A percentile compares a stretch with the other conserved stretches of the same genome.
Evolutionary conservation across 495 filamentous ascomycete genomes (phyloP).

Genomic region (Aspergillus incahuasiensis): DNA sequence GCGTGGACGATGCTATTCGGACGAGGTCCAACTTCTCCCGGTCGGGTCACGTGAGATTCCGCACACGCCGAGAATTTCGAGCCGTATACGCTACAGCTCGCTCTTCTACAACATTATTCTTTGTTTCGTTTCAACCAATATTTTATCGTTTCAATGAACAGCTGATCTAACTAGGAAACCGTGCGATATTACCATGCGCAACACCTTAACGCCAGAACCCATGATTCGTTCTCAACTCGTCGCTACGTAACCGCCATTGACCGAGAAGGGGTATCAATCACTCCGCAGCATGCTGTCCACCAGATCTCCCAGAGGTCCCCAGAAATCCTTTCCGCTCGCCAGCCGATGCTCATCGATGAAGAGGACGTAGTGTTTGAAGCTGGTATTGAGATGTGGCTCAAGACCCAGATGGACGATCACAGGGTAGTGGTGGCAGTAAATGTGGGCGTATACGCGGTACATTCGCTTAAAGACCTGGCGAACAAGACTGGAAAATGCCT

Average conservation of each 20-base stretch:
- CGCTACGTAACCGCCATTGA: background rate
- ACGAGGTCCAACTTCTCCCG: constrained; percentile 40
- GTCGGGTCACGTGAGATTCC: constrained; percentile 35
- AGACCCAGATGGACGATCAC: constrained; percentile 92
- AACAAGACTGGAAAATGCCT: constrained; percentile 78
- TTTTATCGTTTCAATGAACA: background rate
- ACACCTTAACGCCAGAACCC: constrained; percentile 26
- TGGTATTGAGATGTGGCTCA: constrained; percentile 96
- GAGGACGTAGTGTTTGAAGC: constrained; percentile 98
- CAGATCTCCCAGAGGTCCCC: constrained; percentile 92
- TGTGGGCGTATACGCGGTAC: constrained; percentile 97
- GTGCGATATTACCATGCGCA: constrained; percentile 5
- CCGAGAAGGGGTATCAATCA: constrained; percentile 54
- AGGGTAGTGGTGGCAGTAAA: constrained; percentile 99
- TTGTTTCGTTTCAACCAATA: background rate
- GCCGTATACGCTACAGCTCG: background rate
- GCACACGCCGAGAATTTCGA: constrained; percentile 26
- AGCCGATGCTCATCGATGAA: constrained; percentile 92
- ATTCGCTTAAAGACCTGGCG: constrained; percentile 97
- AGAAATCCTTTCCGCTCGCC: constrained; percentile 92
- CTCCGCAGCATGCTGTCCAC: constrained; percentile 96
- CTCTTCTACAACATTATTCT: background rate
- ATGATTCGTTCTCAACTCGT: constrained; percentile 11
- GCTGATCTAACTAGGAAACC: background rate
- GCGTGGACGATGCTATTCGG: constrained; percentile 30